Base-by-base conservation (phyloP, 1,284 basidiomycete species). In the Malassezia nana region DNA sequence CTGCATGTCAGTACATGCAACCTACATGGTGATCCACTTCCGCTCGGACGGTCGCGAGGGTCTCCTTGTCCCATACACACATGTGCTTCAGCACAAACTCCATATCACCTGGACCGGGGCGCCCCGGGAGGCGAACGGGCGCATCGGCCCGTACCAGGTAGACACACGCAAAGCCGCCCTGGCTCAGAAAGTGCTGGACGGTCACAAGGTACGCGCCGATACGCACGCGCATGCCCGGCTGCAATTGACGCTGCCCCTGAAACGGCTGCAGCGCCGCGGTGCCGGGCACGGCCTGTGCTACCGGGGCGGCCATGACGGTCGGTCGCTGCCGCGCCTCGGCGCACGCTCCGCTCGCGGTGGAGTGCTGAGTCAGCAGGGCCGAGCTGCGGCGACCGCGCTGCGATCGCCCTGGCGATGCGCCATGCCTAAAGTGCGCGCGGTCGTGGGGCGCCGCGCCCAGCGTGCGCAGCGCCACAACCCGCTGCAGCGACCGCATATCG, bases 11-110 rank as follows among this genome's bases (percentile, higher is more conserved):
- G 85, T 26, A 88, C 75, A 8, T 18, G 26, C 22, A 5, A 79
- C 84, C 67, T 68, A 91, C 91, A 89, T 98, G 96, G 60, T 95
- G 87, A 69, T 96, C 90, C 39, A 99, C 94, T 76, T 99, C 94
- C 76, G 87, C 89, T 78, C 89, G 87, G 45, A 98, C 92, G 69
- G 91, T 89, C n/a, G 83, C 82, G 56, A 98, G 82, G 78, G 91
- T 87, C 25, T 80, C 78, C 75, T 92, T 88, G 74, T 86, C 89
- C 31, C 87, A 81, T 45, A 96, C 91, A 5, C 89, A 90, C 66
- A 99, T 92, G 47, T 92, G 82, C 76, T 99, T 99, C 63, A 99
- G 81, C 60, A 98, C 94, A 41, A 44, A 58, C 55, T 10, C 50
- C 57, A 25, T 52, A 31, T 29, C 62, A 52, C 28, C 54, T 57